Evolutionary conservation across 345 rosid species (phyloP).

Genomic region (Euphorbia tirucalli): DNA sequence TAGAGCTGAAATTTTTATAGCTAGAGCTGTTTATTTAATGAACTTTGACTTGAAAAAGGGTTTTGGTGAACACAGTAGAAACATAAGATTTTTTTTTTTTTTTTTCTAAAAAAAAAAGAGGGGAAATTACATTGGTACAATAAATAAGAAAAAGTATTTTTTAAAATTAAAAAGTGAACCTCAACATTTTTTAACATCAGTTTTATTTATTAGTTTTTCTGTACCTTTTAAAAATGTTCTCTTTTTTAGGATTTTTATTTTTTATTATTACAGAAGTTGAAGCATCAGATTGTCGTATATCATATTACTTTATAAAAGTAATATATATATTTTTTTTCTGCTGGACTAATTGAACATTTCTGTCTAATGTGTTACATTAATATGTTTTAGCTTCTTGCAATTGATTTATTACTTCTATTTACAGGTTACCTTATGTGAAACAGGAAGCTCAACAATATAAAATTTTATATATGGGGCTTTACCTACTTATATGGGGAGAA

Average conservation of each 20-base stretch:
- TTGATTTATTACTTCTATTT: constrained; percentile 24
- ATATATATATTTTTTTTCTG: neutral
- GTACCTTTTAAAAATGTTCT: neutral
- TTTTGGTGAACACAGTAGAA: neutral
- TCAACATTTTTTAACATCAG: neutral
- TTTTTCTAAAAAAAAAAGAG: too few relatives aligned
- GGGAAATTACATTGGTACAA: neutral
- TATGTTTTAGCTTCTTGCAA: constrained; percentile 14
- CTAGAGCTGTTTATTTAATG: neutral
- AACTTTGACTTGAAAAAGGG: neutral
- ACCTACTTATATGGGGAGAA: constrained; percentile 99
- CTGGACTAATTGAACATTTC: neutral
- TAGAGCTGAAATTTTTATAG: neutral
- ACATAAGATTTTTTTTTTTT: neutral
- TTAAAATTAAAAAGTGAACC: too few relatives aligned
- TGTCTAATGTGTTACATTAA: neutral
- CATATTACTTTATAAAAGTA: neutral
- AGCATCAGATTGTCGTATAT: neutral
- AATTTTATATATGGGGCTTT: constrained; percentile 78
- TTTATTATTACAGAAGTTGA: neutral
- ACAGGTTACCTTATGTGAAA: constrained; percentile 75
- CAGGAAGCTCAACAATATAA: constrained; percentile 82
- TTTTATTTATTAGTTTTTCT: neutral
- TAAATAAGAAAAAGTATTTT: too few relatives aligned
- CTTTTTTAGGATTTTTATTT: neutral